phyloP scores from a whole-genome alignment of 116 monocot species.

The Phalaenopsis hybrid region DNA sequence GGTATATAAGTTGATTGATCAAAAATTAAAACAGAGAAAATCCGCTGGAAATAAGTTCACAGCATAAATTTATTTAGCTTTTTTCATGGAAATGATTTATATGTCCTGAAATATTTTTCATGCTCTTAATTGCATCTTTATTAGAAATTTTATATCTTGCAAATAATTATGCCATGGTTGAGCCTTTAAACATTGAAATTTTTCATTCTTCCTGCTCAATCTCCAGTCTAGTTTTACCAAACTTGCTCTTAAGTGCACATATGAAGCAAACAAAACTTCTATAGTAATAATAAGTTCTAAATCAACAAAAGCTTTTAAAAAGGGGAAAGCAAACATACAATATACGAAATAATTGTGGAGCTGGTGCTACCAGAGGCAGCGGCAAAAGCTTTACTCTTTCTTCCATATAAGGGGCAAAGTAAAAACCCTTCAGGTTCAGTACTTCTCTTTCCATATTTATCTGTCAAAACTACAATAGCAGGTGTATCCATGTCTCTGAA shows the following conservation, averaged over 20 bases:
- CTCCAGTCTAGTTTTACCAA: background rate
- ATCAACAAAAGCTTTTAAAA: background rate
- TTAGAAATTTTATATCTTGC: background rate
- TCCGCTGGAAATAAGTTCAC: background rate
- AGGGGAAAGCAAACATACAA: slow-evolving; percentile 43
- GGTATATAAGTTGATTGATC: background rate
- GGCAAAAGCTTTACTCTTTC: slow-evolving; percentile 87
- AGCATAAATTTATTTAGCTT: background rate
- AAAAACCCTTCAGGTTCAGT: slow-evolving; percentile 80
- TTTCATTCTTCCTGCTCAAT: background rate
- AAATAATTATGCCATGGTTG: background rate
- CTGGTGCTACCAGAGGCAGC: slow-evolving; percentile 67
- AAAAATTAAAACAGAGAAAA: background rate
- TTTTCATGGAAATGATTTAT: background rate
- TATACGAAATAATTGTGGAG: slow-evolving; percentile 55
- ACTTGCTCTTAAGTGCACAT: background rate
- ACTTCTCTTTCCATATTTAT: slow-evolving; percentile 64
- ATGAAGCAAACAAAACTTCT: background rate
- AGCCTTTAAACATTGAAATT: background rate
- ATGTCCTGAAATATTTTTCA: background rate
- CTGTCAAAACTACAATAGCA: slow-evolving; percentile 63
- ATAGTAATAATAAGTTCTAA: background rate
- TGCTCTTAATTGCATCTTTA: background rate
- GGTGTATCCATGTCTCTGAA: slow-evolving; percentile 97
- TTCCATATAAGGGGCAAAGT: slow-evolving; percentile 87